These are phyloP conservation scores for Fusarium globosum DNA, from an alignment of 2,329 filamentous ascomycete genomes.

Conservation along the genomic window DNA sequence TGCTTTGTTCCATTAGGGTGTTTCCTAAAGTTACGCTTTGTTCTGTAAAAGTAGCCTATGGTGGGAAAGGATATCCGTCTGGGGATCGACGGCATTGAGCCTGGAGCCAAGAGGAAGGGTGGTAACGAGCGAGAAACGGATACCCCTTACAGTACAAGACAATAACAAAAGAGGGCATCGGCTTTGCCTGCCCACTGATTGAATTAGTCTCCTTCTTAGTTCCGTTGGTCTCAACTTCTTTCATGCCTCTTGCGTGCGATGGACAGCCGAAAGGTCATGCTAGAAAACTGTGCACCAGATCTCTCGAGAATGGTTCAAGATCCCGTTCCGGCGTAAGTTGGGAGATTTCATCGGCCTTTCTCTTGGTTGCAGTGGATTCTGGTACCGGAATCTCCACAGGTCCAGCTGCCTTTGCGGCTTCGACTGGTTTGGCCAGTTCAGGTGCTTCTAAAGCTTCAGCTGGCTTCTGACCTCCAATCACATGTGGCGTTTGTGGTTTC, in stretches of 20 bases:
- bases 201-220: background rate
- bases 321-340: background rate
- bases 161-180: background rate
- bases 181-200: background rate
- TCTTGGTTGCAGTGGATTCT: constrained; percentile 4
- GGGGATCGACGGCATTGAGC: background rate
- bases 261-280: background rate
- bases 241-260: background rate
- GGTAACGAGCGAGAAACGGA: background rate
- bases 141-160: background rate
- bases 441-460: background rate
- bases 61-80: background rate
- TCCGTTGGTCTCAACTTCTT: fast-evolving
- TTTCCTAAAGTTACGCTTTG: background rate
- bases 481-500: constrained; percentile 3
- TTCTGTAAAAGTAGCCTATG: background rate
- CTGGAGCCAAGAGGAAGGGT: background rate
- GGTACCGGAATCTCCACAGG: background rate
- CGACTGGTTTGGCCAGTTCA: background rate
- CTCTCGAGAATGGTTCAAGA: background rate
- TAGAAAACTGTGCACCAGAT: background rate
- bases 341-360: constrained; percentile 46
- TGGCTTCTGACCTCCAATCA: background rate
- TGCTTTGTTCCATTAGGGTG: background rate
- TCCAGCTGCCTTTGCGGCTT: background rate